Percentiles rank a stretch among this genome's conserved stretches.
These are phyloP conservation scores for Trichosporon sp. DNA, from an alignment of 1,284 basidiomycete species.

Conservation along the genomic window DNA sequence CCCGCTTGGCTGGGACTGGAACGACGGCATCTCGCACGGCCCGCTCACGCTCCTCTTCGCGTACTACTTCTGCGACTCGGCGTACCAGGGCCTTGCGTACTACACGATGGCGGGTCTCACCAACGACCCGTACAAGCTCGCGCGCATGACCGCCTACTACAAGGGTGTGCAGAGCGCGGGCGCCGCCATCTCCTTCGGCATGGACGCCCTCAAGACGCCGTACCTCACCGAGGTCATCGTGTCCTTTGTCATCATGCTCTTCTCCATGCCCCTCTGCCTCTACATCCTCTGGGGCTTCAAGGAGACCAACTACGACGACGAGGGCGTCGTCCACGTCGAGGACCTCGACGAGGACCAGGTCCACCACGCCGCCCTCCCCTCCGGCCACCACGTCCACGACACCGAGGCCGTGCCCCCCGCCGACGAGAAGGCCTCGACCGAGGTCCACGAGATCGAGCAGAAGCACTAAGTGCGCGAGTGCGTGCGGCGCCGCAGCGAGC, in stretches of 20 bases:
- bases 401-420: constrained; percentile 1
- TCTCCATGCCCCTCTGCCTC: constrained; percentile 34
- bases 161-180: constrained; percentile 49
- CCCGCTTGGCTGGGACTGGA: constrained; percentile 9
- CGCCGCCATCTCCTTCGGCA: constrained; percentile 52
- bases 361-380: constrained; percentile 30
- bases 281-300: constrained; percentile 29
- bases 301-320: constrained; percentile 37
- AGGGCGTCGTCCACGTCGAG: constrained; percentile 32
- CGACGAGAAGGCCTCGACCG: background rate
- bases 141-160: constrained; percentile 48
- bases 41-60: constrained; percentile 20
- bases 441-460: constrained; percentile 4
- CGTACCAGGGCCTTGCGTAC: constrained; percentile 48
- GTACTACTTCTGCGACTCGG: constrained; percentile 45
- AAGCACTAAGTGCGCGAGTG: background rate
- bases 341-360: constrained; percentile 24
- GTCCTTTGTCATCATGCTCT: constrained; percentile 35
- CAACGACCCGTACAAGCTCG: constrained; percentile 41
- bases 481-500: too few species aligned
- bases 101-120: constrained; percentile 32
- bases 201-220: constrained; percentile 52
- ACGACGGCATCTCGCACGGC: constrained; percentile 5
- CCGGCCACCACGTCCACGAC: constrained; percentile 25
- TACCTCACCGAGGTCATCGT: constrained; percentile 41